phyloP scores from a whole-genome alignment of 176 grass and related monocot species.

The Oryza officinalis region DNA sequence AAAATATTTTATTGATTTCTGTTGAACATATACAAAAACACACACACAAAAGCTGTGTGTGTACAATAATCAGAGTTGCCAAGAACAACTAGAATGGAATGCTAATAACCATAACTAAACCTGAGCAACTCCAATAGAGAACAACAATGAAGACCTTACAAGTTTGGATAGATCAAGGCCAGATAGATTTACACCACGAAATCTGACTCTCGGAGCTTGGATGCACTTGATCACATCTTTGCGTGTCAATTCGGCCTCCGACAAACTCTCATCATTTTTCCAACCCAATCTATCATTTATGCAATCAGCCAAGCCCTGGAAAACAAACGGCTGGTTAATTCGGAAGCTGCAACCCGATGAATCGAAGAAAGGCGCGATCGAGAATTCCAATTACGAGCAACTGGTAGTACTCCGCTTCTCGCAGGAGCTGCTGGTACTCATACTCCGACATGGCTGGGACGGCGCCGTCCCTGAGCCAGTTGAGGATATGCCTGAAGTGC shows the following conservation, averaged over 20 bases:
- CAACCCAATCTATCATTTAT: constrained; percentile 42
- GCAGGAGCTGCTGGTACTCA: constrained; percentile 66
- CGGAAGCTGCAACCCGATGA: not conserved
- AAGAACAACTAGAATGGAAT: not conserved
- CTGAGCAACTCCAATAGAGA: constrained; percentile 12
- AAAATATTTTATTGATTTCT: not conserved
- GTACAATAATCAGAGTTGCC: constrained; percentile 3
- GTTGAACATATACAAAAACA: not conserved
- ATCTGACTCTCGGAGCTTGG: constrained; percentile 62
- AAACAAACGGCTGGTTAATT: not conserved
- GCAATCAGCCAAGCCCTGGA: constrained; percentile 43
- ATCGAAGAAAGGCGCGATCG: not conserved
- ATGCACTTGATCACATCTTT: constrained; percentile 64
- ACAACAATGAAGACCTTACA: constrained; percentile 54
- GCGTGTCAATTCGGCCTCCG: constrained; percentile 42
- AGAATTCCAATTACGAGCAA: constrained; percentile 53
- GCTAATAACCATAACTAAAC: not conserved
- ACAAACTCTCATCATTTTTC: constrained; percentile 9
- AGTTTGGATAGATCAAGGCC: constrained; percentile 85
- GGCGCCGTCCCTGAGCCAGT: constrained; percentile 82
- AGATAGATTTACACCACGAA: constrained; percentile 86
- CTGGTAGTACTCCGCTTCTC: constrained; percentile 94
- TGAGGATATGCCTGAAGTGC: constrained; percentile 88
- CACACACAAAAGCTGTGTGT: not conserved
- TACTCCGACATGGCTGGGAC: constrained; percentile 60